phyloP scores from a whole-genome alignment of 2,329 filamentous ascomycete species.

The Lithohypha guttulata region DNA sequence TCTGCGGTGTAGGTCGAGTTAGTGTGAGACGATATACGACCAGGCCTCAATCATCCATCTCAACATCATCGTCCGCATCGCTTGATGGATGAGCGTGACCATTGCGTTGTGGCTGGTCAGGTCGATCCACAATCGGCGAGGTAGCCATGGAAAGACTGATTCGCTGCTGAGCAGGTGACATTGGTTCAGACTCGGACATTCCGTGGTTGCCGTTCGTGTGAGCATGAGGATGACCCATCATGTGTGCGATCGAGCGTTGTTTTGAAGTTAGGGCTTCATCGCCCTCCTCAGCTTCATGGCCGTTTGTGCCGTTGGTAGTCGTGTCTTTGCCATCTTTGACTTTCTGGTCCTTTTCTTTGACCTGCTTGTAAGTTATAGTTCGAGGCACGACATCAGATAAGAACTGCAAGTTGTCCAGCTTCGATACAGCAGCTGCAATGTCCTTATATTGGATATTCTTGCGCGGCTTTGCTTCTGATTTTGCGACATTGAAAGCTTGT shows the following conservation, averaged over 20 bases:
- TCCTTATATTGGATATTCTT: conserved; percentile 95
- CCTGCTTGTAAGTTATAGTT: conserved; percentile 68
- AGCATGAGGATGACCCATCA: conserved; percentile 5
- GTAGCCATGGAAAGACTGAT: conserved; percentile 4
- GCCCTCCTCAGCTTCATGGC: conserved; percentile 24
- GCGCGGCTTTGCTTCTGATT: conserved; percentile 80
- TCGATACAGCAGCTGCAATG: conserved; percentile 73
- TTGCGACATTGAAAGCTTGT: conserved; percentile 77
- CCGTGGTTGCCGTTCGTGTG: conserved; percentile 3
- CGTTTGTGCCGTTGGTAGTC: conserved; percentile 28
- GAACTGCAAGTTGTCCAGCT: conserved; percentile 91
- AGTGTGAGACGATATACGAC: no score
- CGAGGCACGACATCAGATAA: conserved; percentile 81
- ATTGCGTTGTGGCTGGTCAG: conserved; percentile 26
- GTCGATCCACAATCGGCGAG: conserved; percentile 34
- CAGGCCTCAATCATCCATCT: conserved; percentile 36
- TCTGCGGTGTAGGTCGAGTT: no score
- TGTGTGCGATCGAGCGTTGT: conserved; percentile 12
- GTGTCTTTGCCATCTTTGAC: conserved; percentile 2
- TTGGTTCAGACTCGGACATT: not conserved
- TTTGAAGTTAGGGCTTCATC: conserved; percentile 22
- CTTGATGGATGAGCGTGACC: conserved; percentile 22
- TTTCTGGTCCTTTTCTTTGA: conserved; percentile 50
- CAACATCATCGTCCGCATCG: conserved; percentile 46
- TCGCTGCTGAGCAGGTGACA: conserved; percentile 1